A percentile compares a stretch with the other conserved stretches of the same genome.
Evolutionary conservation across 495 filamentous ascomycete species (phyloP).

Genomic region (Aspergillus indologenus): DNA sequence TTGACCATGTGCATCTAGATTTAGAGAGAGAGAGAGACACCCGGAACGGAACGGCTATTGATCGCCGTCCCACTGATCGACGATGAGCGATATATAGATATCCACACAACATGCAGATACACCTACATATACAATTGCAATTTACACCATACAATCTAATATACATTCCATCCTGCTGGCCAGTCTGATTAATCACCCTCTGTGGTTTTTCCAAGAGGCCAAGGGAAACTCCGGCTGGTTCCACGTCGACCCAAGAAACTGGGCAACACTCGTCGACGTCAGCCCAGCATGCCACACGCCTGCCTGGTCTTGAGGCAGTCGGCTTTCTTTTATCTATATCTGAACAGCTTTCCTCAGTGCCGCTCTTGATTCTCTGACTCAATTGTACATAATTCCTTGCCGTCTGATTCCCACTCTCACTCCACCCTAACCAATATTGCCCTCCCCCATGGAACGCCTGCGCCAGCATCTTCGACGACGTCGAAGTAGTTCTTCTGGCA

Average conservation of each 20-base stretch:
- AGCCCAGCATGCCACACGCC: conserved; percentile 9
- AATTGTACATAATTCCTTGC: neutral
- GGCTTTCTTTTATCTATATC: conserved; percentile 2
- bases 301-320: neutral
- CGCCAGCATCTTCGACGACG: conserved; percentile 19
- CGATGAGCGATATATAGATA: neutral
- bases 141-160: neutral
- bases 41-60: neutral
- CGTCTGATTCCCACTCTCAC: neutral
- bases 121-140: neutral
- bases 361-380: neutral
- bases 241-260: neutral
- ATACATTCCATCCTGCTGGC: neutral
- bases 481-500: conserved; percentile 15
- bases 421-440: neutral
- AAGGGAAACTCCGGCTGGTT: conserved; percentile 1
- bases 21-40: neutral
- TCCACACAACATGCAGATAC: neutral
- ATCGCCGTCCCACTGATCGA: neutral
- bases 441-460: conserved; percentile 16
- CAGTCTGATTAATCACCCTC: neutral
- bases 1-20: neutral
- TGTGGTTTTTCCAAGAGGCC: neutral
- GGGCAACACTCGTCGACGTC: conserved; percentile 22
- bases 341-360: neutral